Conservation (phyloP, 2,329 filamentous ascomycete species). For the Samsoniella hepiali region DNA sequence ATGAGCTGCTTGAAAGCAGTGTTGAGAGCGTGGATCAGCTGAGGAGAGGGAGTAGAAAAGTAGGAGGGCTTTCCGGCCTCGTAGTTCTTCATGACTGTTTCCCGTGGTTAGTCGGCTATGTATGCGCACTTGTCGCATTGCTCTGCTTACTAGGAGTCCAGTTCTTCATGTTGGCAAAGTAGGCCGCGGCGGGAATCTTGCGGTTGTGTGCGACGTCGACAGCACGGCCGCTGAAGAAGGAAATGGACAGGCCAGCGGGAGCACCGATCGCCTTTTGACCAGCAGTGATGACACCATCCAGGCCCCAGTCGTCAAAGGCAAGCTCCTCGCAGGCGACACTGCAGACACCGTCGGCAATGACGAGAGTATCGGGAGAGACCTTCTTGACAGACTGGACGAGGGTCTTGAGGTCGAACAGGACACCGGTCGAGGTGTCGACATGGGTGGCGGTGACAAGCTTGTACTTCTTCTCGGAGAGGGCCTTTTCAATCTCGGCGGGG, state of each 20-base stretch:
- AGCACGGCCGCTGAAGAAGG: slow-evolving; percentile 87
- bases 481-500: slow-evolving; percentile 81
- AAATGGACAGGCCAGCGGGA: slow-evolving; percentile 88
- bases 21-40: slow-evolving; percentile 89
- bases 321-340: slow-evolving; percentile 96
- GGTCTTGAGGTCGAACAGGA: slow-evolving; percentile 84
- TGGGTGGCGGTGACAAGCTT: slow-evolving; percentile 94
- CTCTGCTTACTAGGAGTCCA: slow-evolving; percentile 75
- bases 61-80: slow-evolving; percentile 97
- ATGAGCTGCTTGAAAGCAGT: slow-evolving; percentile 85
- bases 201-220: slow-evolving; percentile 76
- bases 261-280: slow-evolving; percentile 96
- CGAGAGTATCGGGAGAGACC: slow-evolving; percentile 85
- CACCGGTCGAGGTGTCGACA: slow-evolving; percentile 95
- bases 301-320: slow-evolving; percentile 88
- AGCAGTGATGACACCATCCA: slow-evolving; percentile 91
- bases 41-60: slow-evolving; percentile 94
- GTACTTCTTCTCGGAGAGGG: slow-evolving; percentile 85
- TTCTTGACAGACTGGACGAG: slow-evolving; percentile 78
- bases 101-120: neutral
- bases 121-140: neutral
- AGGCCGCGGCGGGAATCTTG: slow-evolving; percentile 78
- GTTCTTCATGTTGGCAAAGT: slow-evolving; percentile 96
- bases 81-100: slow-evolving; percentile 92
- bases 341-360: slow-evolving; percentile 95